Base-by-base conservation (phyloP, 2,329 filamentous ascomycete genomes). In the Botryosphaeria dothidea region DNA sequence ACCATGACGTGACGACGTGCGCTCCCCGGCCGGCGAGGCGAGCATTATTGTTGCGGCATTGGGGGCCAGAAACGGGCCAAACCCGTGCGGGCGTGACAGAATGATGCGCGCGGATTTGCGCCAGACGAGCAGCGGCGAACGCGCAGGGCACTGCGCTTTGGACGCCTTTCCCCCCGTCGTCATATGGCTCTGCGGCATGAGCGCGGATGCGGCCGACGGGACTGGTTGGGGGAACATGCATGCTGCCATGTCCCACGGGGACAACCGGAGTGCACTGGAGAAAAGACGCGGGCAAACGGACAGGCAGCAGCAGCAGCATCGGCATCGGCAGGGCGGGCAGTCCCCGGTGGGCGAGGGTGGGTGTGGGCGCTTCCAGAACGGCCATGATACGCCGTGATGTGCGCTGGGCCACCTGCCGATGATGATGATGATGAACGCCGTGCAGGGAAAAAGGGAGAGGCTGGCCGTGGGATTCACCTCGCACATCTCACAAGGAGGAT, bases 321-420 rank as follows among this genome's bases (percentile, higher is more conserved):
- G n/a, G n/a, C n/a, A n/a, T n/a, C n/a, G 25, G 25, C 23, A 56
- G 34, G 51, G 51, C 51, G 21, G 17, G 17, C 36, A n/a, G 23
- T 34, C 38, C 38, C 38, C 15, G 27, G 11, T 21, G 23, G 38
- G 56, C 56, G 56, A 31, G 38, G 19, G 43, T 11, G 19, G 3
- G 29, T 17, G 54, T 41, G 36, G 56, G 56, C 56, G 56, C 56
- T 48, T 60, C 56, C 56, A 60, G 56, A 60, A 60, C 25, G 27
- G 25, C 56, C 8, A 46, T 46, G 56, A 60, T 60, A 46, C 56
- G 56, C 23, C 38, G 52, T 29, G 54, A 58, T 58, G 54, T 27
- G 54, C 54, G 23, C 54, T 51, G 48, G 54, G 36, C 54, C 36
- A 23, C 23, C 54, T 23, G 17, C n/a, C 36, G 17, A 19, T 6